phyloP scores from a whole-genome alignment of 768 basidiomycete genomes.

The button mushroom (Agaricus bisporus) region DNA sequence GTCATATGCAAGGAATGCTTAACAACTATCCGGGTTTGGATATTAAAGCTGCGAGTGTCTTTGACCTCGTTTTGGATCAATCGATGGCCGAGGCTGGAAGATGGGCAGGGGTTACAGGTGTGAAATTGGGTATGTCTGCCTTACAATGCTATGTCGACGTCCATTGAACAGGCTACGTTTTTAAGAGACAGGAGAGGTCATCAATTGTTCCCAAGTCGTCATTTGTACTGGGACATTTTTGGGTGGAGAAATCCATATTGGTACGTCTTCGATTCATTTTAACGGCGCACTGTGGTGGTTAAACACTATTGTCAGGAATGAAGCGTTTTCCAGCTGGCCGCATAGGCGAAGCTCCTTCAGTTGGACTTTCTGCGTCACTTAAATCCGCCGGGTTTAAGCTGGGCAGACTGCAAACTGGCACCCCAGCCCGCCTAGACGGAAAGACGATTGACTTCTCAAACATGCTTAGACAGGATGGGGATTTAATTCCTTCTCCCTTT shows the following conservation, averaged over 20 bases:
- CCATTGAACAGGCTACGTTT: not conserved
- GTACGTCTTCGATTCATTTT: conserved; percentile 25
- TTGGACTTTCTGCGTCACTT: conserved; percentile 74
- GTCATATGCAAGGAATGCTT: conserved; percentile 69
- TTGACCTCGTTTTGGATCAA: conserved; percentile 67
- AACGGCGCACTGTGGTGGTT: not conserved
- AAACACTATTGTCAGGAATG: conserved; percentile 36
- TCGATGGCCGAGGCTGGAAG: conserved; percentile 25
- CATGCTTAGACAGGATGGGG: conserved; percentile 62
- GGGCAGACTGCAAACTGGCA: conserved; percentile 80
- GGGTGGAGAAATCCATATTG: conserved; percentile 88
- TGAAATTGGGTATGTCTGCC: conserved; percentile 49
- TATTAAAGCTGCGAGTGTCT: conserved; percentile 68
- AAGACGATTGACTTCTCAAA: conserved; percentile 64
- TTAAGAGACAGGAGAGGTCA: conserved; percentile 66
- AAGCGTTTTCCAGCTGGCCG: conserved; percentile 76
- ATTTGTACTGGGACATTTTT: conserved; percentile 91
- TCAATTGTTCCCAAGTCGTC: conserved; percentile 76
- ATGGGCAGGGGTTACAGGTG: conserved; percentile 57
- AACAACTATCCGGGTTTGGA: conserved; percentile 63
- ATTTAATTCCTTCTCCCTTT: conserved; percentile 62
- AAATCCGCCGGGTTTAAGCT: conserved; percentile 72
- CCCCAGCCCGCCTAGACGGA: conserved; percentile 73
- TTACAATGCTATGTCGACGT: not conserved
- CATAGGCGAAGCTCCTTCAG: conserved; percentile 62